Evolutionary conservation across 1,284 basidiomycete genomes (phyloP).

Genomic region (Papiliotrema fonsecae): DNA sequence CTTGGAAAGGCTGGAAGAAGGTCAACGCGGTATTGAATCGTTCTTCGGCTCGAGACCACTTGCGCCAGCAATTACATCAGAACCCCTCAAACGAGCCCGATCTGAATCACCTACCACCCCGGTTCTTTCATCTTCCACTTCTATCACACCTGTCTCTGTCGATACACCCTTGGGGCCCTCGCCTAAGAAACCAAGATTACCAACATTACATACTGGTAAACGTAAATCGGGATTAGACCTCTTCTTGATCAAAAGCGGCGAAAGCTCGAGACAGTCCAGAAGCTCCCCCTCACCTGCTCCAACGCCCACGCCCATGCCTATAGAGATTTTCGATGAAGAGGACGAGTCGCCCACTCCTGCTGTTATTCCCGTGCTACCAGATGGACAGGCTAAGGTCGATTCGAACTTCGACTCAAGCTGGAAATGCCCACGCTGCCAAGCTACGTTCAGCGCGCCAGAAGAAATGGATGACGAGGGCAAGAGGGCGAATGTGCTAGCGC

Average conservation of each 20-base stretch:
- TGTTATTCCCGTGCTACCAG: too few species aligned
- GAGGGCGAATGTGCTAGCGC: conserved; percentile 45
- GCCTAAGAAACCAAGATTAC: conserved; percentile 26
- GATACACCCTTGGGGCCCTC: conserved; percentile 4
- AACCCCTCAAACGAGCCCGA: conserved; percentile 15
- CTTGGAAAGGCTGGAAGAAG: conserved; percentile 70
- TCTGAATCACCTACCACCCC: conserved; percentile 14
- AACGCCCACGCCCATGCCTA: conserved; percentile 6
- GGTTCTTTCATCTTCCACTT: neutral
- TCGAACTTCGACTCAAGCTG: conserved; percentile 12
- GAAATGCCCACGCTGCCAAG: conserved; percentile 29
- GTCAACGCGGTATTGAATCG: conserved; percentile 79
- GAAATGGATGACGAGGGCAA: neutral
- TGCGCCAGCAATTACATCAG: neutral
- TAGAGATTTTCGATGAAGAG: conserved; percentile 4
- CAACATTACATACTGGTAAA: conserved; percentile 25
- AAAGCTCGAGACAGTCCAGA: conserved; percentile 8
- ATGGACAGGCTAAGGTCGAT: too few species aligned
- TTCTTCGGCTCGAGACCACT: conserved; percentile 56
- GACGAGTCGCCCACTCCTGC: too few species aligned
- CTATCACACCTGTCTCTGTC: neutral
- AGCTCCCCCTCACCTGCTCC: too few species aligned
- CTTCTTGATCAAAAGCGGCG: conserved; percentile 23
- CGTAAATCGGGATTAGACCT: conserved; percentile 26
- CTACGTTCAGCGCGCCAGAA: conserved; percentile 9